Conservation (phyloP, 208 protist species). For the Acanthamoeba castellanii region DNA sequence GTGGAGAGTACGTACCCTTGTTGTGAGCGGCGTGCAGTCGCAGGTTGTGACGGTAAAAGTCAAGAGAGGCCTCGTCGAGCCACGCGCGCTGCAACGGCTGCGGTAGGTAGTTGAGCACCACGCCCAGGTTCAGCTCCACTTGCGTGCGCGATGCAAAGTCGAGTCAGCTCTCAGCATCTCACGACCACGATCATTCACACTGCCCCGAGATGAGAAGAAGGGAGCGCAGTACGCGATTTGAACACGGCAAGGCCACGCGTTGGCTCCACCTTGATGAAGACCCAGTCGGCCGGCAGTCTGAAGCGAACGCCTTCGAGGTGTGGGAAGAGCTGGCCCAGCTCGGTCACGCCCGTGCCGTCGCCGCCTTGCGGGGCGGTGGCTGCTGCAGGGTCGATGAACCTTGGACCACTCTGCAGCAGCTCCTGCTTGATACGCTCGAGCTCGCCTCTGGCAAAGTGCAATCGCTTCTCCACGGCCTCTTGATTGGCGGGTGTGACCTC, state of each 20-base stretch:
- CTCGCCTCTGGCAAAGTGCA: slow-evolving; percentile 15
- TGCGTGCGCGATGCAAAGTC: not conserved
- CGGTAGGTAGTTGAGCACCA: not conserved
- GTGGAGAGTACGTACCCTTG: not conserved
- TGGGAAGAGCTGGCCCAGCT: not conserved
- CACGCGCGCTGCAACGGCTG: not conserved
- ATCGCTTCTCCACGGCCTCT: not conserved
- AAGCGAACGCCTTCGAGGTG: not conserved
- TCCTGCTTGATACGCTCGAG: not conserved
- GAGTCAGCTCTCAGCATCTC: not conserved
- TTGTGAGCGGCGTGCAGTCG: not conserved
- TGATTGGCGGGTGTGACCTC: not conserved
- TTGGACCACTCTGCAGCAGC: not conserved
- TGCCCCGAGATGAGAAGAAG: not conserved
- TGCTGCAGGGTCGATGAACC: not conserved
- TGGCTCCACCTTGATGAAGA: not conserved
- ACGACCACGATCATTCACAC: not conserved
- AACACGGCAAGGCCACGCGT: not conserved
- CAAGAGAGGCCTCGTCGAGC: not conserved
- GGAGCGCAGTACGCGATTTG: not conserved
- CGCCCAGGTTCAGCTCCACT: not conserved
- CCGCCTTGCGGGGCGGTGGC: not conserved
- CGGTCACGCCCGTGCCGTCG: not conserved
- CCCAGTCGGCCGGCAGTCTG: not conserved
- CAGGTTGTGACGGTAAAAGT: slow-evolving; percentile 38